Base-by-base conservation (phyloP, 2,329 filamentous ascomycete species). In the Salinomyces thailandicus region DNA sequence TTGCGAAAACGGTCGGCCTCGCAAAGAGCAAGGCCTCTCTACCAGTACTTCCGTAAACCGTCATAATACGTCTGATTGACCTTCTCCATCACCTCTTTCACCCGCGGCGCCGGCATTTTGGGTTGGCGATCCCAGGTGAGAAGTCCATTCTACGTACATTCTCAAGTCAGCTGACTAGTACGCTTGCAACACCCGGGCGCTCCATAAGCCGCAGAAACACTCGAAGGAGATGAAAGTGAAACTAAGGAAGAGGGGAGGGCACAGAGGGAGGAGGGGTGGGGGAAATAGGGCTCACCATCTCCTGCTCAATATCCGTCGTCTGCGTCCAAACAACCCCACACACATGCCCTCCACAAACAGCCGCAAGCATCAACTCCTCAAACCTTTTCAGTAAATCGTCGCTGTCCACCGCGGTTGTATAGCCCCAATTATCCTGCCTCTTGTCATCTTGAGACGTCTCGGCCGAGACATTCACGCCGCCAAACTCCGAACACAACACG, bases 301-400 rank as follows among this genome's bases (percentile, higher is more conserved):
- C 78, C 48, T 81, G 77, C 55, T 81, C 77, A 35, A 81, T 76
- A 49, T 68, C 64, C 19, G 61, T 61, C 27, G 81, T 50, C 43
- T 81, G 77, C 2, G 78, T 81, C 48, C 77, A 81, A 1, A 81
- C 77, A 50, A 81, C 69, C 0, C 75, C 75, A 47, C 72, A 77
- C 30, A 71, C 67, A 47, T 72, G 64, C 0, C 77, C 75, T 0
- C 66, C 67, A 15, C 69, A 57, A 0, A 75, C 69, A 12, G 79
- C 69, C 0, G 66, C 76, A 54, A 68, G 69, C 9, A 78, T 66
- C 39, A 81, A 61, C 33, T 64, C 71, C 50, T 77, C 70, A 26
- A 80, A 64, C 2, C 77, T 58, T 41, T 64, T 62, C 13, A 81
- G 59, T 37, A 81, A 51, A 46, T 81, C 78, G 12, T 69, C 61